Conservation (phyloP, 306 rosid genomes). For the Datisca glomerata region DNA sequence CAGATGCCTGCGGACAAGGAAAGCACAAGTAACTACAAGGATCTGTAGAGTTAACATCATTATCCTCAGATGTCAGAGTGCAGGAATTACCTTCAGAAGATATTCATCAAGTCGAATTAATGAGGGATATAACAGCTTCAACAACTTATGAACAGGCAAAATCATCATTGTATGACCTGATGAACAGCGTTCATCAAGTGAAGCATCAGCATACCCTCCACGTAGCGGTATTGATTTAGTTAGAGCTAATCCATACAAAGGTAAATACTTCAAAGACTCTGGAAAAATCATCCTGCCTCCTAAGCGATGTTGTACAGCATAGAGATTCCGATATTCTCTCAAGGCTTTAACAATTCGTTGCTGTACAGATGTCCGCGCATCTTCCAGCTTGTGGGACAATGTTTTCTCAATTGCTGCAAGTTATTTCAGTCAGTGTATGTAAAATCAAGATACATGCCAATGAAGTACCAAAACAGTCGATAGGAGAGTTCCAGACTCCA, state of each 20-base stretch:
- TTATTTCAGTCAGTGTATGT: constrained; percentile 20
- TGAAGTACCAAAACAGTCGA: neutral
- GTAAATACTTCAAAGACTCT: constrained; percentile 69
- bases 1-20: constrained; percentile 34
- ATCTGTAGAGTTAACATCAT: constrained; percentile 3
- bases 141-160: constrained; percentile 62
- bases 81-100: constrained; percentile 53
- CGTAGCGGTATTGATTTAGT: constrained; percentile 76
- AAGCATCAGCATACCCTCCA: constrained; percentile 76
- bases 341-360: constrained; percentile 75
- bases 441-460: constrained; percentile 14
- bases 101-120: constrained; percentile 71
- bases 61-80: too few relatives aligned
- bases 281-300: constrained; percentile 89
- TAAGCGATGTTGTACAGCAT: constrained; percentile 91
- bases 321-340: constrained; percentile 78
- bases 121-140: constrained; percentile 82
- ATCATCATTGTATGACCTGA: constrained; percentile 81
- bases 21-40: constrained; percentile 17
- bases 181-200: constrained; percentile 85
- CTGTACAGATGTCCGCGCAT: constrained; percentile 71
- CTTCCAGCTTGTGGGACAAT: constrained; percentile 75
- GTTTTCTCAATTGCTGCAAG: constrained; percentile 90
- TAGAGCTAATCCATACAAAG: constrained; percentile 79
- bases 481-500: neutral